phyloP scores from a whole-genome alignment of 148 eudicot genomes.

The Silene conica region DNA sequence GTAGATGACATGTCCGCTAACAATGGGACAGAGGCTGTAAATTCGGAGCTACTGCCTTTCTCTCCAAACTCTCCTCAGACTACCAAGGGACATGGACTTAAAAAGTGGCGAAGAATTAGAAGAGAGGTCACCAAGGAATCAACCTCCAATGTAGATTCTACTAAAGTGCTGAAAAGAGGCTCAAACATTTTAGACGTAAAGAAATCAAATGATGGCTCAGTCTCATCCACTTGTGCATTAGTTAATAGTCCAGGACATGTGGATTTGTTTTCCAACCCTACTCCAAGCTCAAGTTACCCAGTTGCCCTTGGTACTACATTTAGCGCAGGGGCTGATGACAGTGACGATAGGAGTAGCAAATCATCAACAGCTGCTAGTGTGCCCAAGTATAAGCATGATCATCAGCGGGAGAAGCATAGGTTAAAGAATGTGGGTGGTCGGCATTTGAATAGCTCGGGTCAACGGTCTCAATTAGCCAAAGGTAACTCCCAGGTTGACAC shows the following conservation, averaged over 20 bases:
- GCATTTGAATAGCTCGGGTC: conserved; percentile 25
- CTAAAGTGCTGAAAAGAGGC: conserved; percentile 46
- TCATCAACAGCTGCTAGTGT: conserved; percentile 73
- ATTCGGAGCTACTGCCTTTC: conserved; percentile 3
- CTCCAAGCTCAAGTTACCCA: conserved; percentile 22
- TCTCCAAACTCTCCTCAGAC: conserved; percentile 19
- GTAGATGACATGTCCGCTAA: conserved; percentile 6
- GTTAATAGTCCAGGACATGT: conserved; percentile 26
- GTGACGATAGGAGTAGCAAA: conserved; percentile 74
- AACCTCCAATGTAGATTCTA: conserved; percentile 29
- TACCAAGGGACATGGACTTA: conserved; percentile 64
- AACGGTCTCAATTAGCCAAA: conserved; percentile 30
- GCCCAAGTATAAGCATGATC: conserved; percentile 34
- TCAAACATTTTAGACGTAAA: conserved; percentile 17
- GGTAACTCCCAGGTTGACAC: conserved; percentile 33
- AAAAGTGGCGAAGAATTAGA: conserved; percentile 74
- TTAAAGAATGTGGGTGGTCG: conserved; percentile 32
- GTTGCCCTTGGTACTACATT: conserved; percentile 29
- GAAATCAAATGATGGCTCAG: conserved; percentile 31
- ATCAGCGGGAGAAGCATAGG: conserved; percentile 18
- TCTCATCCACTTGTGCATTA: conserved; percentile 59
- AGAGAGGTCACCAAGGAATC: conserved; percentile 43
- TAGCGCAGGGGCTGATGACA: conserved; percentile 48
- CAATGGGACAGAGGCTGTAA: conserved; percentile 9
- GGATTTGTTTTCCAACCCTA: conserved; percentile 28